Evolutionary conservation across 2,329 filamentous ascomycete species (phyloP).

Genomic region (Hypoxylon sp.): DNA sequence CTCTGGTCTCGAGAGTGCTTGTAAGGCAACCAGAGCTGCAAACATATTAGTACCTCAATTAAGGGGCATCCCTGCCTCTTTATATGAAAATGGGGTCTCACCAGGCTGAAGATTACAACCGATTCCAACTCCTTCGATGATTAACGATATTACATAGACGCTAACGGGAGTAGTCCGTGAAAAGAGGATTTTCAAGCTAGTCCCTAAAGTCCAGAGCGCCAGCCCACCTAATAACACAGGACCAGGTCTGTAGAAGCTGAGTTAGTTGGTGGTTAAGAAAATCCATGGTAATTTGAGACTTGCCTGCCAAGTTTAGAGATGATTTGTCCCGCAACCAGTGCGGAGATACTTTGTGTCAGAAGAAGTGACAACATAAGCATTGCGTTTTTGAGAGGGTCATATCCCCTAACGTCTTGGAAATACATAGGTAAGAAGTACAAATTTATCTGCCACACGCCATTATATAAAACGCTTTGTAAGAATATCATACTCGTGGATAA

Average conservation of each 20-base stretch:
- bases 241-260: slow-evolving; percentile 7
- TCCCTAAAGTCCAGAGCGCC: slow-evolving; percentile 48
- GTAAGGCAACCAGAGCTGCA: slow-evolving; percentile 51
- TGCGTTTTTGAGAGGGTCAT: slow-evolving; percentile 46
- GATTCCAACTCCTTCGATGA: slow-evolving; percentile 51
- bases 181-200: slow-evolving; percentile 50
- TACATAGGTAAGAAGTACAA: slow-evolving; percentile 54
- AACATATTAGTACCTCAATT: not conserved
- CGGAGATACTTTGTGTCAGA: slow-evolving; percentile 46
- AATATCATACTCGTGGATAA: slow-evolving; percentile 38
- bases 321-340: slow-evolving; percentile 43
- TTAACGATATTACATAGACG: slow-evolving; percentile 44
- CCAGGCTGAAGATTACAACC: slow-evolving; percentile 51
- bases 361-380: slow-evolving; percentile 49
- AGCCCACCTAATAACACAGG: slow-evolving; percentile 47
- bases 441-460: slow-evolving; percentile 65
- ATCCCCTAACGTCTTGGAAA: slow-evolving; percentile 49
- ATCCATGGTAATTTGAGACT: slow-evolving; percentile 1
- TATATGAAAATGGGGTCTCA: slow-evolving; percentile 3
- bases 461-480: slow-evolving; percentile 59
- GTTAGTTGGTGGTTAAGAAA: not conserved
- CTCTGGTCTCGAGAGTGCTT: slow-evolving; percentile 44
- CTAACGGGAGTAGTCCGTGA: slow-evolving; percentile 39
- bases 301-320: slow-evolving; percentile 48
- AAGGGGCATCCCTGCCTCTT: not conserved